A percentile compares a stretch with the other conserved stretches of the same genome.
Evolutionary conservation across 2,329 filamentous ascomycete species (phyloP).

Genomic region (Xylariaceae sp.): DNA sequence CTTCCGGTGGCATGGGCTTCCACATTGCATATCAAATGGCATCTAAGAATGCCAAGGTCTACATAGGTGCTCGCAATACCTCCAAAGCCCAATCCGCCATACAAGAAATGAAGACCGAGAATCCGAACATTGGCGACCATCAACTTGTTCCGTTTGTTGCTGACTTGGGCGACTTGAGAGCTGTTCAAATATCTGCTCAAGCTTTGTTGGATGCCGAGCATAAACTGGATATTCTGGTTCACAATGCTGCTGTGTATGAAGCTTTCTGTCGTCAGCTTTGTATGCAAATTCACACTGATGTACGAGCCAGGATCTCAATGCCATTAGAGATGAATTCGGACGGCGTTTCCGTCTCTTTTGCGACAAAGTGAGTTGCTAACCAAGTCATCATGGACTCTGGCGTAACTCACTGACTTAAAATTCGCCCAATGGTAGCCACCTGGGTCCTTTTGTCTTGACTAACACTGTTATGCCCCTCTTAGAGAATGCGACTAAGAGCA

Average conservation of each 20-base stretch:
- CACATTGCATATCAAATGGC: constrained; percentile 1
- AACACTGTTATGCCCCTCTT: constrained; percentile 1
- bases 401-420: too few species aligned
- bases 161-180: neutral
- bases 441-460: constrained; percentile 2
- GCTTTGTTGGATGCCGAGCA: neutral
- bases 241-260: constrained; percentile 1
- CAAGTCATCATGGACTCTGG: neutral
- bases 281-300: neutral
- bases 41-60: neutral
- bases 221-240: constrained; percentile 1
- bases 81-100: constrained; percentile 1
- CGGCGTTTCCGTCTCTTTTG: neutral
- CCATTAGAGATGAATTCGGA: neutral
- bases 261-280: neutral
- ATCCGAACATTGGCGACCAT: neutral
- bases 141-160: neutral
- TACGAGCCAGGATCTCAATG: neutral
- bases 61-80: neutral
- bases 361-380: neutral
- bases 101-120: neutral
- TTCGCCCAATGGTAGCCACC: neutral
- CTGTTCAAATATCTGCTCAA: neutral
- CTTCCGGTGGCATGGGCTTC: neutral
- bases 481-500: neutral